Percentiles rank a stretch among this genome's conserved stretches.
These are phyloP conservation scores for Fraxinus anomala DNA, from an alignment of 257 asterid species.

Conservation along the genomic window DNA sequence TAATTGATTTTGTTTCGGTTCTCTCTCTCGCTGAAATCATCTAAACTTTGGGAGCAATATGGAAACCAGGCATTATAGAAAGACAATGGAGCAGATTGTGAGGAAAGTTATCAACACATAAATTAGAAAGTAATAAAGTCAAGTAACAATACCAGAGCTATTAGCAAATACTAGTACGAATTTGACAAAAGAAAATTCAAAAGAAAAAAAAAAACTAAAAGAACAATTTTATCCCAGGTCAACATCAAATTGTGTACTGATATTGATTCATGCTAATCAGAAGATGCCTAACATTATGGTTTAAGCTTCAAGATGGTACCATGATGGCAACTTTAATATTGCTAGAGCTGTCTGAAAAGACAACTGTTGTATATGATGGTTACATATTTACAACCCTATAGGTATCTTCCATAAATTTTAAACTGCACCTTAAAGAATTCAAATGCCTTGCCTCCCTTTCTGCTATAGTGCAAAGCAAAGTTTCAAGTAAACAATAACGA, in stretches of 20 bases:
- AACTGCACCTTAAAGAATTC: background rate
- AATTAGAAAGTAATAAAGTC: background rate
- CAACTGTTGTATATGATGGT: background rate
- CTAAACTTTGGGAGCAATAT: background rate
- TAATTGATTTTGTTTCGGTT: conserved; percentile 25
- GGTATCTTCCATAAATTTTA: background rate
- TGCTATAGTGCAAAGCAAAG: background rate
- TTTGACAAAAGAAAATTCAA: background rate
- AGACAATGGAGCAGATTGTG: background rate
- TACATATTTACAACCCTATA: background rate
- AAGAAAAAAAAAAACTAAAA: background rate
- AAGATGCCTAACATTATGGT: background rate
- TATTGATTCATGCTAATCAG: background rate
- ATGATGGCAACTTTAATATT: background rate
- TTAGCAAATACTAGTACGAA: background rate
- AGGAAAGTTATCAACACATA: background rate
- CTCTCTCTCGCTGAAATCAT: conserved; percentile 2
- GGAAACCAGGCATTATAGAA: background rate
- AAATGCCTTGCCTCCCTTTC: background rate
- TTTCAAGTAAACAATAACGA: background rate
- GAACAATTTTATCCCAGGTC: background rate
- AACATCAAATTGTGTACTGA: background rate
- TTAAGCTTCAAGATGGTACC: background rate
- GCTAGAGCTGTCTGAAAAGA: background rate
- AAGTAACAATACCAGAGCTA: background rate